Conservation (phyloP, 106 monocot genomes). For the Platanthera guangdongensis region DNA sequence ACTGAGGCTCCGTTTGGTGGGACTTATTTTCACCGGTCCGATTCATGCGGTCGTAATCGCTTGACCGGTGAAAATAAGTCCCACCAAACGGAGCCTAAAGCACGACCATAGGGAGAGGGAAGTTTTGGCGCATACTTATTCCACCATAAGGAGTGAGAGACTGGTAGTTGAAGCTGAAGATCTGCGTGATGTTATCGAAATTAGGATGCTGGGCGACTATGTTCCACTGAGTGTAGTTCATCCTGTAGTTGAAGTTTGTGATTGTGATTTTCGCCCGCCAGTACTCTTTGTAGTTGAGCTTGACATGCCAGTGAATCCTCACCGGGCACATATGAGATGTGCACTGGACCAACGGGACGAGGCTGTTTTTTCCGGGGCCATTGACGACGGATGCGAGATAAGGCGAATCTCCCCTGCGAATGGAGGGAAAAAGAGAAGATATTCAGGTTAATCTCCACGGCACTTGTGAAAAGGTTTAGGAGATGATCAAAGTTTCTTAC, state of each 20-base stretch:
- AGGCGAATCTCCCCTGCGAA: constrained; percentile 51
- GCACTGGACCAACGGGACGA: constrained; percentile 51
- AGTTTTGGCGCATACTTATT: constrained; percentile 39
- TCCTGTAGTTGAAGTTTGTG: constrained; percentile 67
- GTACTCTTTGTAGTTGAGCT: constrained; percentile 58
- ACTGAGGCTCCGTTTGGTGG: not conserved
- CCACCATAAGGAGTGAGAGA: constrained; percentile 37
- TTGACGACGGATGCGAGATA: constrained; percentile 44
- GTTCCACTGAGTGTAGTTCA: constrained; percentile 73
- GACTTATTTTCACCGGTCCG: too few relatives aligned
- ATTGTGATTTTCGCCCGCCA: constrained; percentile 60
- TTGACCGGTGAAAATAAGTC: too few relatives aligned
- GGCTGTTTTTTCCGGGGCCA: constrained; percentile 40
- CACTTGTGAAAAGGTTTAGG: not conserved
- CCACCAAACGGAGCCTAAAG: not conserved
- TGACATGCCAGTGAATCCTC: constrained; percentile 68
- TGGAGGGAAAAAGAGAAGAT: not conserved
- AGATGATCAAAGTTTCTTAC: constrained; percentile 25
- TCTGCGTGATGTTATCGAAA: constrained; percentile 48
- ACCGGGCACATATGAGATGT: constrained; percentile 71
- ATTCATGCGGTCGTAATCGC: too few relatives aligned
- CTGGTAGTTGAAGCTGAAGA: constrained; percentile 64
- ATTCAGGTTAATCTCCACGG: not conserved
- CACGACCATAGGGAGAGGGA: not conserved
- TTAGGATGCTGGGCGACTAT: constrained; percentile 59